phyloP scores from a whole-genome alignment of 768 basidiomycete genomes.

The Boletus insuetus region DNA sequence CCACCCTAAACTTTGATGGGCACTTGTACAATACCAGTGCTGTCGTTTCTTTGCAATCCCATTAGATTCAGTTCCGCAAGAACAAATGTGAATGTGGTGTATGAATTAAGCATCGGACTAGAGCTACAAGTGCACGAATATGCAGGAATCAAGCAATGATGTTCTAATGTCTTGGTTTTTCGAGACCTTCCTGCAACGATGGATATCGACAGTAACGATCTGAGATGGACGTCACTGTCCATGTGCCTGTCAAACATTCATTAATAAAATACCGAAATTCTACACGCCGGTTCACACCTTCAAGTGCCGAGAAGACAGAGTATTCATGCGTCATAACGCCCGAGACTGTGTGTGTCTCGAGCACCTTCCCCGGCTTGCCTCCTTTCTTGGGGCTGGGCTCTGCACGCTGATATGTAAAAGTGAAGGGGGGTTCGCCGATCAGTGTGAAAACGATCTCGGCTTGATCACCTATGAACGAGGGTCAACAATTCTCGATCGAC shows the following conservation, averaged over 20 bases:
- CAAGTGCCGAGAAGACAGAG: conserved; percentile 87
- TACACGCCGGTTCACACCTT: conserved; percentile 53
- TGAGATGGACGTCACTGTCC: conserved; percentile 89
- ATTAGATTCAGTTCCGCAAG: background rate
- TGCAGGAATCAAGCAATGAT: conserved; percentile 10
- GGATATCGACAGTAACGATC: conserved; percentile 92
- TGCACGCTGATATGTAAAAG: conserved; percentile 90
- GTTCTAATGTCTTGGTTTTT: conserved; percentile 31
- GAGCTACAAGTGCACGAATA: conserved; percentile 27
- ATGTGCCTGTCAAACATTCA: conserved; percentile 58
- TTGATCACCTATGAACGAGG: conserved; percentile 63
- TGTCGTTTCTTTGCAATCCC: conserved; percentile 2
- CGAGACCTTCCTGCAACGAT: conserved; percentile 51
- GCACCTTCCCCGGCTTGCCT: conserved; percentile 68
- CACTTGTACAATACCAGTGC: background rate
- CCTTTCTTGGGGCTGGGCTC: conserved; percentile 69
- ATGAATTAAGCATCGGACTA: conserved; percentile 13
- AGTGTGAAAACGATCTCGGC: conserved; percentile 92
- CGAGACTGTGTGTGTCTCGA: conserved; percentile 90
- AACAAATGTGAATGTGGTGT: background rate
- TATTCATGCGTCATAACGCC: conserved; percentile 73
- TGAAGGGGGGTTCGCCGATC: conserved; percentile 90
- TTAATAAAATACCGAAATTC: background rate
- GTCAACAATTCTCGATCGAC: background rate
- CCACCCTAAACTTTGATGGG: background rate